phyloP scores from a whole-genome alignment of 805 yeast species.

The Suhomyces vadensis region DNA sequence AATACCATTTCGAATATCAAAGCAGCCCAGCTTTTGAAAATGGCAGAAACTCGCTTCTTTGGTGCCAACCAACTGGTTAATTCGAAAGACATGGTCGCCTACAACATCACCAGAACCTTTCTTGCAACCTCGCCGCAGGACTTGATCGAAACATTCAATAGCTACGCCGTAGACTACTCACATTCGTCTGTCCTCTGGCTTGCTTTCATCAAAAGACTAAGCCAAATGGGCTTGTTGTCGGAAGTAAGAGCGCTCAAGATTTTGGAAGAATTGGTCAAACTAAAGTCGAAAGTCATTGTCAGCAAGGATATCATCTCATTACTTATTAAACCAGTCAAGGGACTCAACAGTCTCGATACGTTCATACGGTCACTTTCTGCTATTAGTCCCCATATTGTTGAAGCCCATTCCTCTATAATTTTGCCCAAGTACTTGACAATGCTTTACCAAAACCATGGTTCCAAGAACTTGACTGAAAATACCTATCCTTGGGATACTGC shows the following conservation, averaged over 20 bases:
- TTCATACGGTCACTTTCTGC: slow-evolving; percentile 17
- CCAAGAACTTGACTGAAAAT: slow-evolving; percentile 5
- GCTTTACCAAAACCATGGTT: slow-evolving; percentile 18
- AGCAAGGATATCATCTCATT: slow-evolving; percentile 34
- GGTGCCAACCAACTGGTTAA: slow-evolving; percentile 7
- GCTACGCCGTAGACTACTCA: slow-evolving; percentile 22
- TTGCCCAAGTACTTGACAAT: slow-evolving; percentile 32
- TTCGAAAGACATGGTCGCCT: slow-evolving; percentile 22
- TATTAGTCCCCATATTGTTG: slow-evolving; percentile 12
- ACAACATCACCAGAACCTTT: slow-evolving; percentile 26
- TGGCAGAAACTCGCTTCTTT: slow-evolving; percentile 28
- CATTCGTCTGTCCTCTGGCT: slow-evolving; percentile 37
- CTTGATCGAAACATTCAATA: slow-evolving; percentile 35
- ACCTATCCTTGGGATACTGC: slow-evolving; percentile 18
- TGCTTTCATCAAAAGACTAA: slow-evolving; percentile 32
- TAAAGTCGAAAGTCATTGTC: slow-evolving; percentile 23
- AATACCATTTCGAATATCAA: slow-evolving; percentile 23
- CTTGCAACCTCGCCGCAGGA: slow-evolving; percentile 37
- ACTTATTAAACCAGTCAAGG: slow-evolving; percentile 31
- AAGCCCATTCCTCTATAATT: slow-evolving; percentile 19
- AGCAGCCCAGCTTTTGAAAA: slow-evolving; percentile 26
- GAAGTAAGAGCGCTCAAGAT: slow-evolving; percentile 28
- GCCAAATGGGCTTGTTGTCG: slow-evolving; percentile 34
- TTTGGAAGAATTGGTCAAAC: slow-evolving; percentile 24
- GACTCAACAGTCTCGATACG: slow-evolving; percentile 22